Conservation (phyloP, 2,329 filamentous ascomycete species). For the Diaporthe amygdali region DNA sequence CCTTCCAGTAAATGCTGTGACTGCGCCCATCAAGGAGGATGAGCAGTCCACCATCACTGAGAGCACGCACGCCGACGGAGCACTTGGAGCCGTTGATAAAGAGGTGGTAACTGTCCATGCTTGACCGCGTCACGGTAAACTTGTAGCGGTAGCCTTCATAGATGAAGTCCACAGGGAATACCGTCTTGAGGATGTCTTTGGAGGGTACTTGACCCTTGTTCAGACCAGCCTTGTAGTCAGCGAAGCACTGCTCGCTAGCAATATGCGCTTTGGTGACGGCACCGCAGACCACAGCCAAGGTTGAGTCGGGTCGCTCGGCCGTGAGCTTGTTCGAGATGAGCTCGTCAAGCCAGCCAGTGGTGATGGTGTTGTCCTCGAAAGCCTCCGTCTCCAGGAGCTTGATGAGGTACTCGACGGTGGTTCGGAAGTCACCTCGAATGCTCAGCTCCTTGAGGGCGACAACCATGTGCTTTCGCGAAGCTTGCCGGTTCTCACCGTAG, state of each 20-base stretch:
- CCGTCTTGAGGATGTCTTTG: slow-evolving; percentile 96
- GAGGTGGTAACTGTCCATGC: slow-evolving; percentile 91
- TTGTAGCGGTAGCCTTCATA: slow-evolving; percentile 97
- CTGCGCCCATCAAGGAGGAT: slow-evolving; percentile 90
- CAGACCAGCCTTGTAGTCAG: slow-evolving; percentile 84
- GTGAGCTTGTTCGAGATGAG: slow-evolving; percentile 97
- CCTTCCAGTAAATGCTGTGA: slow-evolving; percentile 99
- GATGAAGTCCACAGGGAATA: slow-evolving; percentile 98
- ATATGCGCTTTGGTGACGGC: slow-evolving; percentile 94
- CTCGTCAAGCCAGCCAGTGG: slow-evolving; percentile 98
- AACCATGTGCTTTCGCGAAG: slow-evolving; percentile 98
- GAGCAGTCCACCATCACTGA: slow-evolving; percentile 92
- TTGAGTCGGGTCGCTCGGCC: slow-evolving; percentile 91
- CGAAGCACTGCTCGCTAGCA: slow-evolving; percentile 87
- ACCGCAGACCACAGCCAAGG: slow-evolving; percentile 93
- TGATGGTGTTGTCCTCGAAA: slow-evolving; percentile 99
- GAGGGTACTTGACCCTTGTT: slow-evolving; percentile 98
- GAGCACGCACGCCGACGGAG: slow-evolving; percentile 86
- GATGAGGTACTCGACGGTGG: slow-evolving; percentile 98
- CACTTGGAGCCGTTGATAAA: slow-evolving; percentile 99
- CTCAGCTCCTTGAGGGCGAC: slow-evolving; percentile 97
- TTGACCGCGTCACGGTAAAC: slow-evolving; percentile 94
- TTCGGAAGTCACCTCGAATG: slow-evolving; percentile 99
- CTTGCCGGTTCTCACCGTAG: slow-evolving; percentile 95
- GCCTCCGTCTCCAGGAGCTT: slow-evolving; percentile 98